Evolutionary conservation across 192 early-diverging fungal species (phyloP).

Genomic region (Diversispora epigaea): DNA sequence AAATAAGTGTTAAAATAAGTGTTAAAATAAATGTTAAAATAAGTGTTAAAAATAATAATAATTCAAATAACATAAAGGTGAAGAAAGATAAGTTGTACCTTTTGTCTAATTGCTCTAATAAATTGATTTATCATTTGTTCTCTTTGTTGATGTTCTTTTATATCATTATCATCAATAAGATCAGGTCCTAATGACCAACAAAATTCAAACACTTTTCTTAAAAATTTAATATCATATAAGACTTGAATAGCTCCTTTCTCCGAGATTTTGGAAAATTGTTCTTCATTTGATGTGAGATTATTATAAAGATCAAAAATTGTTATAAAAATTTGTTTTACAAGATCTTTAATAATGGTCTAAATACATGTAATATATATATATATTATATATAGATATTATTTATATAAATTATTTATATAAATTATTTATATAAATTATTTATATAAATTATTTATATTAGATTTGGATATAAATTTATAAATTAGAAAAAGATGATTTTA

Average conservation of each 20-base stretch:
- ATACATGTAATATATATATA: neutral
- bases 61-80: neutral
- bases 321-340: constrained; percentile 29
- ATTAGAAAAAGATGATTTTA: too few relatives aligned
- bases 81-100: constrained; percentile 33
- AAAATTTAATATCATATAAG: constrained; percentile 61
- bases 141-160: constrained; percentile 17
- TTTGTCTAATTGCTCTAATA: constrained; percentile 31
- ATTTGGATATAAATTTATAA: neutral
- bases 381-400: too few relatives aligned
- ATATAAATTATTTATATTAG: neutral
- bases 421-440: neutral
- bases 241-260: constrained; percentile 63
- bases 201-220: constrained; percentile 51
- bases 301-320: constrained; percentile 31
- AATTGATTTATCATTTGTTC: constrained; percentile 28
- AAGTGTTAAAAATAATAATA: neutral
- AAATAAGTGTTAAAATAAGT: constrained; percentile 9
- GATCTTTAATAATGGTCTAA: constrained; percentile 14
- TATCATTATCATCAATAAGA: constrained; percentile 11
- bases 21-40: neutral
- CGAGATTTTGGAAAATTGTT: constrained; percentile 31
- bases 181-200: neutral
- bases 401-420: neutral
- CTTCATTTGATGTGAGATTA: constrained; percentile 20